Evolutionary conservation across 331 rosid species (phyloP), one percentile per base, ranked within the genome.

Genomic region (Arachis monticola): DNA sequence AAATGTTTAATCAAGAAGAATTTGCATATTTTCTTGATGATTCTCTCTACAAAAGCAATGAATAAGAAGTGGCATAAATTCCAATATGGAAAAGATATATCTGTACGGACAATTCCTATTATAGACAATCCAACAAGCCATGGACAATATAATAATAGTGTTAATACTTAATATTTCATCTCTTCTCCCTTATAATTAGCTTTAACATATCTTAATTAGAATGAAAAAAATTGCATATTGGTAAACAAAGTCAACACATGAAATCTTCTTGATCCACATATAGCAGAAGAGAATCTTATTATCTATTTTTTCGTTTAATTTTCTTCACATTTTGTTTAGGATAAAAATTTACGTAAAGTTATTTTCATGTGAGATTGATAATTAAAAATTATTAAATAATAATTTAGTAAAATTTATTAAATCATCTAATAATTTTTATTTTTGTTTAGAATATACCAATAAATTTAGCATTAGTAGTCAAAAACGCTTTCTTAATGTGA

Each of bases 11-110:
- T 8, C 6, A 61, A 35, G 5, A 35, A 11, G 46, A 32, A 61
- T 5, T 22, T 12, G 27, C 22, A 9, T 12, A 17, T 12, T 61
- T 10, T 61, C 67, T 61, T 61, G 46, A 11, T 35, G 47, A 61
- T 12, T 61, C 47, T 61, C 47, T 61, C 27, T 35, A 61, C 67
- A 61, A n/a, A 10, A n/a, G 46, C 27, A 61, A 38, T 1, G 30
- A 27, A 1, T 27, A 27, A 12, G 67, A 6, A 11, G 22, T 35
- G 47, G 46, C 67, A 35, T 41, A 61, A 60, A 61, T 61, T 61
- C 67, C 61, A 57, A 5, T 13, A n/a, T 55, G 10, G 60, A 55
- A 55, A 55, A 55, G 60, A 13, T 55, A 55, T 14, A 55, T 55
- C 30, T 55, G 60, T 52, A 52, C 17, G 57, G 17, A 52, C 0